A percentile compares a stretch with the other conserved stretches of the same genome.
Conservation (phyloP, 257 asterid species). For the Plectranthus barbatus region DNA sequence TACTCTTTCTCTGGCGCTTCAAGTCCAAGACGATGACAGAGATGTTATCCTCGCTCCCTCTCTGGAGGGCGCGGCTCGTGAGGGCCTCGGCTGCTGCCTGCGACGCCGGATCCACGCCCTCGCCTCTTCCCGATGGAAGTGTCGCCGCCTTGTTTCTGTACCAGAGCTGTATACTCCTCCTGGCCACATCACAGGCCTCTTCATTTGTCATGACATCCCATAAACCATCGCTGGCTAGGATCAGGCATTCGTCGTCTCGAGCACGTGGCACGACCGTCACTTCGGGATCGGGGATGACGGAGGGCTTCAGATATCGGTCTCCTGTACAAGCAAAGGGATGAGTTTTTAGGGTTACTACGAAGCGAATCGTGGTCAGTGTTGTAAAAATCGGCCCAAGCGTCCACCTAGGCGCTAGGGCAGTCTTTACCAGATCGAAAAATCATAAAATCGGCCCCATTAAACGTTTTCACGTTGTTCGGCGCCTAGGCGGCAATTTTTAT, state of each 20-base stretch:
- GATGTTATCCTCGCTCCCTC: slow-evolving; percentile 89
- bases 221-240: slow-evolving; percentile 86
- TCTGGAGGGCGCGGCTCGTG: slow-evolving; percentile 67
- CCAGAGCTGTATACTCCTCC: slow-evolving; percentile 64
- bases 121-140: slow-evolving; percentile 42
- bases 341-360: no score
- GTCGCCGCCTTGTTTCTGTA: slow-evolving; percentile 46
- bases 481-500: no score
- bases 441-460: no score
- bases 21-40: slow-evolving; percentile 71
- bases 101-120: slow-evolving; percentile 79
- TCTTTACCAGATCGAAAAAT: no score
- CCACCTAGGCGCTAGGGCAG: no score
- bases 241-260: slow-evolving; percentile 69
- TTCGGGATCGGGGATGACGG: slow-evolving; percentile 85
- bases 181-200: slow-evolving; percentile 75
- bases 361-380: no score
- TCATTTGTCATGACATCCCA: slow-evolving; percentile 88
- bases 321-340: slow-evolving; percentile 36
- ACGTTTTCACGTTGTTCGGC: no score
- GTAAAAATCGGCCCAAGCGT: no score
- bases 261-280: slow-evolving; percentile 60
- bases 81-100: slow-evolving; percentile 88
- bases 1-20: slow-evolving; percentile 62
- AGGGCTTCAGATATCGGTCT: slow-evolving; percentile 79